Conservation (phyloP, 352 stramenopile species). For the Phytophthora sp. region DNA sequence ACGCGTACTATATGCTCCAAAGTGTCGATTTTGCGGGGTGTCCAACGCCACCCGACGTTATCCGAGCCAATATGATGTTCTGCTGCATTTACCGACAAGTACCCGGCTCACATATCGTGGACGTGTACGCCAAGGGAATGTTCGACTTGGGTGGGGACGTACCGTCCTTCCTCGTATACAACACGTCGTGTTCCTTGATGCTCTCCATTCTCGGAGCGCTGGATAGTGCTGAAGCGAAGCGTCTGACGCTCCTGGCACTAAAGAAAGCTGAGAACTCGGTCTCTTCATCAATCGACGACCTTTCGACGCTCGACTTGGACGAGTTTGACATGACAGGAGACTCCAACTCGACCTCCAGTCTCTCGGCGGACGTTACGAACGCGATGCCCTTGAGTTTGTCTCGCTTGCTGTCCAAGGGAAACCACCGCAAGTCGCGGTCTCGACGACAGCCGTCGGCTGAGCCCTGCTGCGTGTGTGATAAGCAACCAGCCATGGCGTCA, state of each 20-base stretch:
- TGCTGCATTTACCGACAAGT: slow-evolving; percentile 66
- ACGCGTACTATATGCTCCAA: slow-evolving; percentile 56
- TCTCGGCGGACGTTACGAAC: slow-evolving; percentile 15
- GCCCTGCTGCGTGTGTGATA: slow-evolving; percentile 35
- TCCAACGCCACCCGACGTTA: slow-evolving; percentile 40
- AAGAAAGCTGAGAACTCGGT: slow-evolving; percentile 19
- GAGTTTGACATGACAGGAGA: slow-evolving; percentile 17
- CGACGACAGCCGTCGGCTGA: slow-evolving; percentile 25
- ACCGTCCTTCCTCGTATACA: slow-evolving; percentile 49
- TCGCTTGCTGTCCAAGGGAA: slow-evolving; percentile 26
- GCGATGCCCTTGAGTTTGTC: slow-evolving; percentile 14
- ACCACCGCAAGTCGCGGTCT: slow-evolving; percentile 23
- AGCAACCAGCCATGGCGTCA: slow-evolving; percentile 34
- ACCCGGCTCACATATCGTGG: slow-evolving; percentile 34
- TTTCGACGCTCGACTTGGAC: slow-evolving; percentile 27
- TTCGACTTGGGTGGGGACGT: slow-evolving; percentile 57
- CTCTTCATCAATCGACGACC: slow-evolving; percentile 13
- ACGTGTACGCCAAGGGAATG: slow-evolving; percentile 61
- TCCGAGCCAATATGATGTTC: slow-evolving; percentile 57
- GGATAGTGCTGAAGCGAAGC: slow-evolving; percentile 50
- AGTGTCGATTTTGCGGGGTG: slow-evolving; percentile 54
- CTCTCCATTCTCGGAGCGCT: slow-evolving; percentile 39
- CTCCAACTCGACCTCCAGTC: slow-evolving; percentile 24
- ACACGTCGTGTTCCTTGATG: slow-evolving; percentile 48
- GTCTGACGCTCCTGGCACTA: slow-evolving; percentile 46